Percentiles rank a stretch among this genome's conserved stretches.
Evolutionary conservation across 1,284 basidiomycete genomes (phyloP).

Genomic region (Cryptococcus sp.): DNA sequence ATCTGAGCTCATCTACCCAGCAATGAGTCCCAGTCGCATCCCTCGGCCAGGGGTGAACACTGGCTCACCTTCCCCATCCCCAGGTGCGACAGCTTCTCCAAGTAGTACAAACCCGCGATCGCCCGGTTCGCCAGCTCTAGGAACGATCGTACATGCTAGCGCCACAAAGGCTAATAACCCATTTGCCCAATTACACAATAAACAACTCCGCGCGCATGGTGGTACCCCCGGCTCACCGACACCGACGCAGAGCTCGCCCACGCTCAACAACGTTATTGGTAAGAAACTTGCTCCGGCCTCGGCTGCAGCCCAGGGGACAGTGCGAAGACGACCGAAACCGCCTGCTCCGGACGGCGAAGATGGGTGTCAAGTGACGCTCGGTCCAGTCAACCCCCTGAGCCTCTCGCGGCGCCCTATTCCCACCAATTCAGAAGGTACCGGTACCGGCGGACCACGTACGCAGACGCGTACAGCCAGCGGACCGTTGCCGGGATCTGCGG

Average conservation of each 20-base stretch:
- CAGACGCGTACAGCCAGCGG: no score
- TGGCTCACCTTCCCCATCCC: constrained; percentile 14
- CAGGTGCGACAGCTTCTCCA: constrained; percentile 5
- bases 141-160: constrained; percentile 10
- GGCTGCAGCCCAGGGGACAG: background rate
- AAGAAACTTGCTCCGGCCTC: no score
- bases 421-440: no score
- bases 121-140: constrained; percentile 8
- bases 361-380: background rate
- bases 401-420: no score
- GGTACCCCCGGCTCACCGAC: background rate
- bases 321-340: constrained; percentile 22
- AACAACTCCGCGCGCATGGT: background rate
- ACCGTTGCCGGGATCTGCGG: background rate
- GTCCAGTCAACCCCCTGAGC: no score
- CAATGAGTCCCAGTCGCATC: constrained; percentile 32
- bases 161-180: constrained; percentile 15
- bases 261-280: background rate
- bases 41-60: constrained; percentile 22
- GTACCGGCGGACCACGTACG: no score
- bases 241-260: background rate
- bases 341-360: constrained; percentile 20
- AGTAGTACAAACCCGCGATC: background rate
- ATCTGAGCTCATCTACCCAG: background rate
- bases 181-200: constrained; percentile 15